Evolutionary conservation across 345 rosid genomes (phyloP), one percentile per base, ranked within the genome.

Genomic region (Turritis glabra): DNA sequence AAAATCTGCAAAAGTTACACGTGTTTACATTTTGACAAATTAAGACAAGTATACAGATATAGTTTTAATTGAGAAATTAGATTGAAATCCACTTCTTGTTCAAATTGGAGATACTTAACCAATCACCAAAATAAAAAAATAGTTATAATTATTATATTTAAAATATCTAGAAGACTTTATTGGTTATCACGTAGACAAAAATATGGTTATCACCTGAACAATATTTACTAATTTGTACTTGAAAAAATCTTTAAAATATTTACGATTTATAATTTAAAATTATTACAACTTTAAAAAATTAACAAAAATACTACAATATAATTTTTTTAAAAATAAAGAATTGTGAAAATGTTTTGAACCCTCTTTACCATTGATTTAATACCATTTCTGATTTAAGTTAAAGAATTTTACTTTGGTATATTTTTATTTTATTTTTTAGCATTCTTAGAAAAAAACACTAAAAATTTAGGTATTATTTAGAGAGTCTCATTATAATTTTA

Each of bases 91-190:
- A 38, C 17, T 27, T 50, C 13, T 35, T 37, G 52, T 61, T 40
- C 27, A 38, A 8, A 27, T 12, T 64, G 13, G 43, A 62, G 76
- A 51, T 72, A 62, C 44, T 15, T 38, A 72, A 25, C 35, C 44
- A 62, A 53, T 63, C 30, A 40, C 70, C 55, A 10, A 38, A 43
- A 37, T n/a, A 72, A 7, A n/a, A 15, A 72, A 18, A 44, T n/a
- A 43, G 17, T 44, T 19, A 12, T 17, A 11, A 12, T 17, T 48
- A 40, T 40, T 10, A 1, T 50, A 8, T 37, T 26, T 21, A 62
- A 40, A 51, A 72, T 63, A 64, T 63, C 55, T 63, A 17, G 22
- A 64, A 73, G 64, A 41, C 47, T 73, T 53, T 30, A 69, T 15
- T 71, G 37, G 55, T 14, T n/a, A 30, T 27, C 69, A 38, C 61